A percentile compares a stretch with the other conserved stretches of the same genome.
phyloP scores from a whole-genome alignment of 192 early-diverging fungal species.

The Backusella tuberculispora region DNA sequence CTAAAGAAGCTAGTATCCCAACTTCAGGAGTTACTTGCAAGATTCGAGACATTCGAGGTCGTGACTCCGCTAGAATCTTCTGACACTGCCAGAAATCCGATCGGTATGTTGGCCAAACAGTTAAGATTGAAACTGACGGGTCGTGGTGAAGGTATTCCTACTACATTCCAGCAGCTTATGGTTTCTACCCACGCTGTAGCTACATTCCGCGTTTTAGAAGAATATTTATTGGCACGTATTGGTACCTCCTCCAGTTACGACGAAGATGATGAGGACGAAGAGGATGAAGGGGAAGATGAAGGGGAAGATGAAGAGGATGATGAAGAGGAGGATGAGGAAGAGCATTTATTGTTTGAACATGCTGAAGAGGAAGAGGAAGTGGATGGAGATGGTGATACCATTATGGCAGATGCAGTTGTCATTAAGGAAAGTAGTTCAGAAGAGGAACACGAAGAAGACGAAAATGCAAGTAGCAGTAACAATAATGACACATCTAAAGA shows the following conservation, averaged over 20 bases:
- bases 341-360: neutral
- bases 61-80: conserved; percentile 43
- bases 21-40: conserved; percentile 73
- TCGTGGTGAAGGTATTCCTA: conserved; percentile 49
- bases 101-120: conserved; percentile 77
- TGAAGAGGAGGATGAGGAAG: neutral
- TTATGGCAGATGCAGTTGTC: conserved; percentile 23
- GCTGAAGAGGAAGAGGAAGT: conserved; percentile 10
- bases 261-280: conserved; percentile 37
- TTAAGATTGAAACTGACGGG: conserved; percentile 68
- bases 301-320: neutral
- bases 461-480: neutral
- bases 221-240: conserved; percentile 70
- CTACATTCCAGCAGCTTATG: conserved; percentile 55
- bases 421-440: conserved; percentile 15
- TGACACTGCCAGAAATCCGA: conserved; percentile 48
- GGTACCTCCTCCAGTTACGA: conserved; percentile 33
- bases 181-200: conserved; percentile 88
- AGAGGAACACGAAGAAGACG: conserved; percentile 1
- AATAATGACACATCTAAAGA: neutral
- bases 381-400: conserved; percentile 24
- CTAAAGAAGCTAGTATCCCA: conserved; percentile 61
- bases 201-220: conserved; percentile 78
- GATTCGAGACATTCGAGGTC: conserved; percentile 73
- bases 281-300: neutral